These are phyloP conservation scores for Fusarium albidum DNA, from an alignment of 2,329 filamentous ascomycete species.

Conservation along the genomic window DNA sequence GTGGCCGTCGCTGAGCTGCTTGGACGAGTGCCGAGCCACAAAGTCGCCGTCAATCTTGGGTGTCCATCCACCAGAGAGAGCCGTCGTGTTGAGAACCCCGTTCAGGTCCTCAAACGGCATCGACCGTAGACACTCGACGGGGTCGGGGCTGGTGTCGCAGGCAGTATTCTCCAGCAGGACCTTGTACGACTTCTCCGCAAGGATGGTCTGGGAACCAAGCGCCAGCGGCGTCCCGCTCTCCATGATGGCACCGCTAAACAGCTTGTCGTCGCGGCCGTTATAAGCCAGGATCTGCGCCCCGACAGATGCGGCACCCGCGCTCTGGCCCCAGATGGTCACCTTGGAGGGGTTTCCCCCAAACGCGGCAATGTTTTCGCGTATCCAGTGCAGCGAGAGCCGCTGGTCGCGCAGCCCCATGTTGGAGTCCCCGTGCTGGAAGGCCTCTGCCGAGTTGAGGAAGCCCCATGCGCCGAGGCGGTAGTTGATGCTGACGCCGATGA, in stretches of 20 bases:
- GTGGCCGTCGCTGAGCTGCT: conserved; percentile 7
- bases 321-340: conserved; percentile 52
- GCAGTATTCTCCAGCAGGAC: conserved; percentile 4
- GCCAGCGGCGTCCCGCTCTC: conserved; percentile 16
- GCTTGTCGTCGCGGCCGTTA: conserved; percentile 16
- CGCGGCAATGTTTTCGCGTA: conserved; percentile 54
- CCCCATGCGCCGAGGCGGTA: conserved; percentile 47
- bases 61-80: conserved; percentile 9
- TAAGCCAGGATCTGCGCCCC: conserved; percentile 23
- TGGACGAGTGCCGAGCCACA: conserved; percentile 2
- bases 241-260: conserved; percentile 21
- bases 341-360: conserved; percentile 56
- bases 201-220: conserved; percentile 3
- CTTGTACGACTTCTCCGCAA: conserved; percentile 7
- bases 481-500: conserved; percentile 32
- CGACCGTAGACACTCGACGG: conserved; percentile 6
- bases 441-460: conserved; percentile 54
- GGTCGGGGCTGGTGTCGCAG: not conserved
- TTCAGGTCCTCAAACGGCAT: conserved; percentile 8
- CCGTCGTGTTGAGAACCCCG: conserved; percentile 13
- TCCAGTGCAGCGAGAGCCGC: conserved; percentile 55
- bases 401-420: conserved; percentile 62
- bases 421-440: conserved; percentile 49
- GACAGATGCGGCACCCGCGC: conserved; percentile 20
- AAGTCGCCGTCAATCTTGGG: conserved; percentile 25